Base-by-base conservation (phyloP, 306 rosid species). In the Dalbergia cochinchinensis region DNA sequence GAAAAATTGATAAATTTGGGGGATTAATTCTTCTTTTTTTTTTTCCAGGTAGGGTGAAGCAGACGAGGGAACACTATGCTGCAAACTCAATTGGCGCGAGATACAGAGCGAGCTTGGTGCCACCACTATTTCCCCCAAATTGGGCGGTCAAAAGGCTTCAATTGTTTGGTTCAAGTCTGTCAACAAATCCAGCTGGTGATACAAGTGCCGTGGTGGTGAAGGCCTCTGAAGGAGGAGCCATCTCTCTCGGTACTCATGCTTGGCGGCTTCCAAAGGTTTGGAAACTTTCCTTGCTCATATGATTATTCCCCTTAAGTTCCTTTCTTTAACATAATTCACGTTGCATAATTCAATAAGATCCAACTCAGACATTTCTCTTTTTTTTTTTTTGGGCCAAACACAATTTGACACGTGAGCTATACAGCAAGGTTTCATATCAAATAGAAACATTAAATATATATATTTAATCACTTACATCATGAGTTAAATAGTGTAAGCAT, bases 221-320 rank as follows among this genome's bases (percentile, higher is more conserved):
- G 59, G 79, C 70, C 42, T 78, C 88, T 16, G 88, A 79, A 67
- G 89, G 86, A 48, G 84, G 72, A 13, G 65, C 86, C 2, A 20
- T 73, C 7, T 64, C 81, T 37, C 35, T 63, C 19, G 8, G 83
- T 20, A 11, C 84, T 20, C 76, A 35, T 68, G 22, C 0, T 26
- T 81, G 83, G 81, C 54, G 72, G 18, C 7, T 74, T 13, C 0
- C 18, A 7, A 83, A 83, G 89, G 89, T 86, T 20, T 54, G 69
- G 9, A 13, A 44, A 3, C 15, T 26, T 26, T 26, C 12, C 1
- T 37, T 65, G 5, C 11, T 78, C 63, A 54, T 42, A 42, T 45
- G 4, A 37, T 37, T n/a, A 12, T 45, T 39, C 41, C 37, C 68
- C 19, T 3, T 19, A 6, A 18, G 20, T 64, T 66, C 41, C 12